phyloP scores from a whole-genome alignment of 1,284 basidiomycete genomes.

The Sporisorium iseilematis-ciliati region DNA sequence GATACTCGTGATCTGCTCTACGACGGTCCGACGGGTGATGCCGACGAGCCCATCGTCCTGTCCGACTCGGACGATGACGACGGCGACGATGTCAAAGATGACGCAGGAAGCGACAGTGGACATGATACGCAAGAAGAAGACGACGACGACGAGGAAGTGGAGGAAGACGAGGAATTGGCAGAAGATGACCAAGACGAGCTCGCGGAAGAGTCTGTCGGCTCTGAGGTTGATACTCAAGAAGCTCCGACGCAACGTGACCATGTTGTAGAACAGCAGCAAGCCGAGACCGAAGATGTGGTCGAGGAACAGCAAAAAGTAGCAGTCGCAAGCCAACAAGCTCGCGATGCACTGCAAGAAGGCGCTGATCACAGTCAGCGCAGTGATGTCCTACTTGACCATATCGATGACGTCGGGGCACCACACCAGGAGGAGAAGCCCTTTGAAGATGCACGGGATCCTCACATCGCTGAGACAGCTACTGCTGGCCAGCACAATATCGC shows the following conservation, averaged over 20 bases:
- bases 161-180: slow-evolving; percentile 7
- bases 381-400: background rate
- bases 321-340: background rate
- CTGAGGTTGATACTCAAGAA: background rate
- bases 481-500: background rate
- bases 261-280: background rate
- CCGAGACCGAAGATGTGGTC: background rate
- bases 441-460: background rate
- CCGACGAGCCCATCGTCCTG: slow-evolving; percentile 47
- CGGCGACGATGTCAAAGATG: slow-evolving; percentile 7
- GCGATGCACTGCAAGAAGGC: slow-evolving; percentile 6
- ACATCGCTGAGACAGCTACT: background rate
- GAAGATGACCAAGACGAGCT: slow-evolving; percentile 13
- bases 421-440: background rate
- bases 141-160: slow-evolving; percentile 10
- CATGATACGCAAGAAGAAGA: slow-evolving; percentile 5
- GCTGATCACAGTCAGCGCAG: background rate
- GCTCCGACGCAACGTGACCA: background rate
- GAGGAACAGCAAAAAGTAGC: slow-evolving; percentile 1
- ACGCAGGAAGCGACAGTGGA: background rate
- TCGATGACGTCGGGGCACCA: background rate
- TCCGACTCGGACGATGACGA: slow-evolving; percentile 48
- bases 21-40: slow-evolving; percentile 38
- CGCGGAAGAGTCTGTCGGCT: slow-evolving; percentile 9
- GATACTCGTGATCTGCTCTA: slow-evolving; percentile 25